phyloP scores from a whole-genome alignment of 176 grass and related monocot genomes.

The Hyparrhenia diplandra region DNA sequence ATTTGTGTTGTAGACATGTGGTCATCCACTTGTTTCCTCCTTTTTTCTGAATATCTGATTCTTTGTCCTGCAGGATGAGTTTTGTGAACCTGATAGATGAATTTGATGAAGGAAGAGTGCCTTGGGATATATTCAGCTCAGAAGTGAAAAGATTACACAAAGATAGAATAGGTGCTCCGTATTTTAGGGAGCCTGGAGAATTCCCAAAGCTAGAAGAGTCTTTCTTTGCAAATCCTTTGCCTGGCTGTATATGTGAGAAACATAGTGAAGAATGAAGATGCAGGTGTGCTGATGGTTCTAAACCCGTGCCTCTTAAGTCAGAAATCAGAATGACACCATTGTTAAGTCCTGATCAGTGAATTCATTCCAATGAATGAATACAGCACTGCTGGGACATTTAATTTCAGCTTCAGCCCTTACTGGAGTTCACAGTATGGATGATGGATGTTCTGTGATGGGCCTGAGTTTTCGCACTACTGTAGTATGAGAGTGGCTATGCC shows the following conservation, averaged over 20 bases:
- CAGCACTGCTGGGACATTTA: background rate
- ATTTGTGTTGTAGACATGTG: background rate
- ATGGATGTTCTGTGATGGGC: background rate
- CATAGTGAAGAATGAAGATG: constrained; percentile 42
- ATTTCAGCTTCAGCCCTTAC: background rate
- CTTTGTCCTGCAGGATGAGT: constrained; percentile 52
- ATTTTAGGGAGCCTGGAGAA: constrained; percentile 79
- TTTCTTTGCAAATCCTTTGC: constrained; percentile 92
- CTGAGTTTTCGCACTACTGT: background rate
- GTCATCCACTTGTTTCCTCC: background rate
- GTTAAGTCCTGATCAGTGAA: background rate
- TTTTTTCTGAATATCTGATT: constrained; percentile 11
- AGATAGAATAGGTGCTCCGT: constrained; percentile 67
- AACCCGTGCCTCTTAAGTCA: background rate
- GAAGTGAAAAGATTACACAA: constrained; percentile 73
- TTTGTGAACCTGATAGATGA: constrained; percentile 84
- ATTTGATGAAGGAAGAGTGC: constrained; percentile 71
- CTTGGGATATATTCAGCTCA: constrained; percentile 82
- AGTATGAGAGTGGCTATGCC: background rate
- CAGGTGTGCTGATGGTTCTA: constrained; percentile 4
- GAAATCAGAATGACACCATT: background rate
- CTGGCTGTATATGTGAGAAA: constrained; percentile 89
- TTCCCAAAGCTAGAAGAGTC: constrained; percentile 92
- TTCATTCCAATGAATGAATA: background rate
- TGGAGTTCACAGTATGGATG: background rate